phyloP scores from a whole-genome alignment of 2,329 filamentous ascomycete species.

The Chaetothyriales sp. region DNA sequence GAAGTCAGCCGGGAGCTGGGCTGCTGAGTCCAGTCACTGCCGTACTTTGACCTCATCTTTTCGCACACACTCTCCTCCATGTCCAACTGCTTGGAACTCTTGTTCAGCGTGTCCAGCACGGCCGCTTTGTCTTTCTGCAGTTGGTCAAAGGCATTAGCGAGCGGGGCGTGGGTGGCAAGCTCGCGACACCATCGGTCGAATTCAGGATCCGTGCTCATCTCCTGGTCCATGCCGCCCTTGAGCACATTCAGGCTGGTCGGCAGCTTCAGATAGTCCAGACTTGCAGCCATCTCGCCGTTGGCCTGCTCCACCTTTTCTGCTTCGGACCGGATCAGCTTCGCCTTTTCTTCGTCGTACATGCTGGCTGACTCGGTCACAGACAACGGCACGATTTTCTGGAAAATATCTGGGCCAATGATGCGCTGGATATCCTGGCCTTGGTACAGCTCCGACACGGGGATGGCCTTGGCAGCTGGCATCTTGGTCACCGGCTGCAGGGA shows the following conservation, averaged over 20 bases:
- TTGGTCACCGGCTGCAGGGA: constrained; percentile 71
- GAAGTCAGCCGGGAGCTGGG: constrained; percentile 80
- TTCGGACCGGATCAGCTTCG: constrained; percentile 83
- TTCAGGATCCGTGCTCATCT: constrained; percentile 74
- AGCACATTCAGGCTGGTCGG: constrained; percentile 79
- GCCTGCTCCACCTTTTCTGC: constrained; percentile 84
- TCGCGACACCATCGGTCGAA: constrained; percentile 92
- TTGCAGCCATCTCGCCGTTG: constrained; percentile 90
- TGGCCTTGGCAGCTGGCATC: constrained; percentile 86
- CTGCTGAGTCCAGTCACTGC: constrained; percentile 90
- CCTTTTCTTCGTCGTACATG: constrained; percentile 96
- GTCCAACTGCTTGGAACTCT: constrained; percentile 74
- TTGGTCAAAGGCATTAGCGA: constrained; percentile 61
- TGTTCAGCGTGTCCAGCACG: constrained; percentile 58
- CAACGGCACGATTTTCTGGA: constrained; percentile 90
- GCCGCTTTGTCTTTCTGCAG: constrained; percentile 62
- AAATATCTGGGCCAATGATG: constrained; percentile 93
- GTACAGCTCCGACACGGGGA: constrained; percentile 91
- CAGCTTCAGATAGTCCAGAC: constrained; percentile 80
- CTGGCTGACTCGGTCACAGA: constrained; percentile 93
- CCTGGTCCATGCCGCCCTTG: constrained; percentile 83
- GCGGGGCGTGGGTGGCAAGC: constrained; percentile 69
- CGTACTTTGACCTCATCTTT: constrained; percentile 98
- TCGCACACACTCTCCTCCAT: constrained; percentile 97
- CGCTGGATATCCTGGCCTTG: constrained; percentile 93